These are phyloP conservation scores for Dryas drummondii DNA, from an alignment of 306 rosid genomes.

Conservation along the genomic window DNA sequence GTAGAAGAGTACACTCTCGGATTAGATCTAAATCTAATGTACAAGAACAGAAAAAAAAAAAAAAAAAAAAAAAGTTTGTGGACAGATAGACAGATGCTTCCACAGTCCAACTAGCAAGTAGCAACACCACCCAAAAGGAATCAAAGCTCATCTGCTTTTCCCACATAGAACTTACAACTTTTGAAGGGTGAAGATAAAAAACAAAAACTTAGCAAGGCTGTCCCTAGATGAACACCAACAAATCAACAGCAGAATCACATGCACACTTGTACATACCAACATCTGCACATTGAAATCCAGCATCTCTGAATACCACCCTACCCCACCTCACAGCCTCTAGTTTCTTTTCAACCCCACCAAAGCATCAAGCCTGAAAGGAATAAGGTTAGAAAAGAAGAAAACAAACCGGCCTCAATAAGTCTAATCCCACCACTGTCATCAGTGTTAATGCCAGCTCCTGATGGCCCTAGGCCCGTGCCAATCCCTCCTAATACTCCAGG, in stretches of 20 bases:
- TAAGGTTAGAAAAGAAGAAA: constrained; percentile 24
- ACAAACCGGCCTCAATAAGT: constrained; percentile 21
- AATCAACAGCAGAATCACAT: constrained; percentile 42
- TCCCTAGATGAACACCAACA: constrained; percentile 48
- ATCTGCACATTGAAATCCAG: constrained; percentile 34
- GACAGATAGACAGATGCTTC: constrained; percentile 9
- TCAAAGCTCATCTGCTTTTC: constrained; percentile 33
- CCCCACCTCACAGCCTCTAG: constrained; percentile 25
- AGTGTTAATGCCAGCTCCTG: constrained; percentile 60
- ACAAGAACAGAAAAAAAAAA: neutral
- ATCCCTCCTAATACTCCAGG: constrained; percentile 79
- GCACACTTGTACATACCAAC: constrained; percentile 16
- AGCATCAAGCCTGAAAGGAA: constrained; percentile 51
- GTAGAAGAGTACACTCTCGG: constrained; percentile 8
- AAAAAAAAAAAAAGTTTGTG: neutral
- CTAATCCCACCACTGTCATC: constrained; percentile 64
- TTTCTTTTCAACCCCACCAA: constrained; percentile 49
- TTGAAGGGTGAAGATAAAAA: constrained; percentile 18
- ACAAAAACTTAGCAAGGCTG: constrained; percentile 33
- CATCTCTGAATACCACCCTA: constrained; percentile 20
- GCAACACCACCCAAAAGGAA: constrained; percentile 32
- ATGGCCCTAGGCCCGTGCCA: constrained; percentile 64
- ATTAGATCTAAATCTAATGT: constrained; percentile 31
- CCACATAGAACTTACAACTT: constrained; percentile 25
- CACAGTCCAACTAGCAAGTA: constrained; percentile 29